A percentile compares a stretch with the other conserved stretches of the same genome.
Evolutionary conservation across 2,329 filamentous ascomycete genomes (phyloP).

Genomic region (Botrytis squamosa): DNA sequence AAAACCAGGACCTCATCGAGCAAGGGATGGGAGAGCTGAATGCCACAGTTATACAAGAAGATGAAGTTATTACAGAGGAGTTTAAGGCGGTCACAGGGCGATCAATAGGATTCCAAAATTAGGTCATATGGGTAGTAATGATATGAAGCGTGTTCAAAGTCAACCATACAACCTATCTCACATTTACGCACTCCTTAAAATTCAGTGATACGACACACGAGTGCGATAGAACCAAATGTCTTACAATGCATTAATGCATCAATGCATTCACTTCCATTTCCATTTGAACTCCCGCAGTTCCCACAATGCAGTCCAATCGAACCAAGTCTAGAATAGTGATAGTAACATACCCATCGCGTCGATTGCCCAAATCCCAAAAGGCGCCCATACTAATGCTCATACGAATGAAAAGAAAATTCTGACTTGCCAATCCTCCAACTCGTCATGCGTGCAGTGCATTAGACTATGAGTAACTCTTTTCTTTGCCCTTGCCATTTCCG

Average conservation of each 20-base stretch:
- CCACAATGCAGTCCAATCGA: neutral
- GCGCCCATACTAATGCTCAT: conserved; percentile 9
- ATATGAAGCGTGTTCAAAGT: conserved; percentile 8
- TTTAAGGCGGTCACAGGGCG: conserved; percentile 19
- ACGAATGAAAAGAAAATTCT: neutral
- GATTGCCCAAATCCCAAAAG: neutral
- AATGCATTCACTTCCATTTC: neutral
- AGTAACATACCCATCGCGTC: neutral
- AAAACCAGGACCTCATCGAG: neutral
- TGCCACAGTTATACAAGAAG: neutral
- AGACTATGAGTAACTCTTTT: conserved; percentile 23
- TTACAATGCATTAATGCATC: neutral
- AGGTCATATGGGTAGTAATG: conserved; percentile 19
- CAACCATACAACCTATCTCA: neutral
- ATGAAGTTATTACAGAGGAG: conserved; percentile 9
- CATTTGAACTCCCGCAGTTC: neutral
- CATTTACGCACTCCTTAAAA: neutral
- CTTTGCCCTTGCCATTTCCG: conserved; percentile 27
- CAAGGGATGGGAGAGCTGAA: neutral
- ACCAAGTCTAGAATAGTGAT: conserved; percentile 15
- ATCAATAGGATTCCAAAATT: conserved; percentile 17
- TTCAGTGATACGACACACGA: neutral
- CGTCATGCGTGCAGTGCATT: neutral
- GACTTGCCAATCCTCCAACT: neutral
- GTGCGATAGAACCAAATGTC: neutral